These are phyloP conservation scores for Henckelia pumila DNA, from an alignment of 257 asterid species.

Conservation along the genomic window DNA sequence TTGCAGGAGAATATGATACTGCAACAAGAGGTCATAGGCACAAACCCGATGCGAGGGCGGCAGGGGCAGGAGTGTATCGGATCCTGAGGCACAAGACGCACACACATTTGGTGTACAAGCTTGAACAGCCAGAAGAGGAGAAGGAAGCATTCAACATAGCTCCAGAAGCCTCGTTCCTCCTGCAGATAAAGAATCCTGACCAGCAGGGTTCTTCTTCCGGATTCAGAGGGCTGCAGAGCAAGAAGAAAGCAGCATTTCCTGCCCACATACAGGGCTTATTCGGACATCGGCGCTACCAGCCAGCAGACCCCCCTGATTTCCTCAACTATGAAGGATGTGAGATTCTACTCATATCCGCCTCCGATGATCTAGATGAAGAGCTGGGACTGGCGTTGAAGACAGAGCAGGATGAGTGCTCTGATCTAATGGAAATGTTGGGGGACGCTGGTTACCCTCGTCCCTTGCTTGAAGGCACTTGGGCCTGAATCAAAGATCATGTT, in stretches of 20 bases:
- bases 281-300: conserved; percentile 35
- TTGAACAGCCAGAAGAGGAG: conserved; percentile 55
- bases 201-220: conserved; percentile 15
- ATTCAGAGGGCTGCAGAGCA: conserved; percentile 48
- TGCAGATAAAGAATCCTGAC: conserved; percentile 66
- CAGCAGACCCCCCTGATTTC: conserved; percentile 74
- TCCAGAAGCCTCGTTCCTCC: conserved; percentile 56
- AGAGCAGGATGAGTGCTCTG: conserved; percentile 49
- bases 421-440: conserved; percentile 48
- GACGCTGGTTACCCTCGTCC: conserved; percentile 43
- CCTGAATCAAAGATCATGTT: not conserved
- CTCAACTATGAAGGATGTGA: conserved; percentile 81
- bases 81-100: conserved; percentile 57
- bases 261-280: conserved; percentile 57
- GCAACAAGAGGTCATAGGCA: conserved; percentile 41
- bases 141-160: conserved; percentile 59
- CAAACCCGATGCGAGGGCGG: conserved; percentile 28
- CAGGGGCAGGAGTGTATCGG: conserved; percentile 61
- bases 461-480: conserved; percentile 65
- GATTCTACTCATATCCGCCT: conserved; percentile 65
- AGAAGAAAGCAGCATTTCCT: conserved; percentile 58
- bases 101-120: conserved; percentile 71
- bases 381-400: conserved; percentile 55
- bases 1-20: conserved; percentile 40
- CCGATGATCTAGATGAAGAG: conserved; percentile 64